Evolutionary conservation across 495 filamentous ascomycete species (phyloP).

Genomic region (Penicillium waksmanii): DNA sequence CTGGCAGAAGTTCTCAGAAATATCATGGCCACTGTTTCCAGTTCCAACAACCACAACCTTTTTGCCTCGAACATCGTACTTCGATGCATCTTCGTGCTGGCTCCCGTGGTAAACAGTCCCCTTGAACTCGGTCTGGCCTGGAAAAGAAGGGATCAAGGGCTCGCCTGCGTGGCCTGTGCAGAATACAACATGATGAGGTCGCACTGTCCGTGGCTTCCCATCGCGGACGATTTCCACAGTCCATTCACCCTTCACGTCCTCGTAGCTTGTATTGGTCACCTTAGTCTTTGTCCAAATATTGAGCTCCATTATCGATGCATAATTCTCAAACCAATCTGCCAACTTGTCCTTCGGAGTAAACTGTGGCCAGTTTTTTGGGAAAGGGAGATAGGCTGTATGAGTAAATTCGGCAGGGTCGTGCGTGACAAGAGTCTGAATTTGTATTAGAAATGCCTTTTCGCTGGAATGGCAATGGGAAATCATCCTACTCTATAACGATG

Average conservation of each 20-base stretch:
- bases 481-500: conserved; percentile 43
- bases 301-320: conserved; percentile 65
- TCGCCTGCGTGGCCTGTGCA: conserved; percentile 42
- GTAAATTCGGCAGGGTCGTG: neutral
- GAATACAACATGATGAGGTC: conserved; percentile 38
- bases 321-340: conserved; percentile 52
- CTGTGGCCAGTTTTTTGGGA: neutral
- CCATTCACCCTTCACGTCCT: conserved; percentile 56
- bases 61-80: conserved; percentile 45
- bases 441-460: neutral
- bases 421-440: neutral
- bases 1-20: conserved; percentile 72
- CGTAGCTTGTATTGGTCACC: conserved; percentile 49
- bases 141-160: conserved; percentile 36
- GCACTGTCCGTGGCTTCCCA: conserved; percentile 31
- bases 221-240: conserved; percentile 52
- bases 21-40: conserved; percentile 74
- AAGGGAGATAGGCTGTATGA: neutral
- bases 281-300: conserved; percentile 66
- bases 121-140: conserved; percentile 36
- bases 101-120: conserved; percentile 40
- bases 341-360: neutral
- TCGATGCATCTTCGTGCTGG: conserved; percentile 22
- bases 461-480: neutral
- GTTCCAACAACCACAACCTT: conserved; percentile 70